phyloP scores from a whole-genome alignment of 495 filamentous ascomycete species.

The Aspergillus mulundensis region DNA sequence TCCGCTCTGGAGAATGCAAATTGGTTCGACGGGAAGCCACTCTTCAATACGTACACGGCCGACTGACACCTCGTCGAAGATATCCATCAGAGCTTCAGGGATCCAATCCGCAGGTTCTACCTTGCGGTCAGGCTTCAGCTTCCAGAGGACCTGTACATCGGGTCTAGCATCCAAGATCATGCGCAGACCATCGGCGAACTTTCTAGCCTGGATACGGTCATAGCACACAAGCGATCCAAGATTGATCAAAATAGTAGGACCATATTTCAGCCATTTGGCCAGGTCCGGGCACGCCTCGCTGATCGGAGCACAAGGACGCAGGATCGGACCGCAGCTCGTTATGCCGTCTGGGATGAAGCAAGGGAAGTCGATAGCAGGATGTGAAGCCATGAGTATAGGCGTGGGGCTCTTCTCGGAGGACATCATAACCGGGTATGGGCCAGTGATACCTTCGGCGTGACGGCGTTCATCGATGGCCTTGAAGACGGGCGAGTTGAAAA shows the following conservation, averaged over 20 bases:
- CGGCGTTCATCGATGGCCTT: slow-evolving; percentile 13
- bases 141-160: slow-evolving; percentile 42
- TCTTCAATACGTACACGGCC: slow-evolving; percentile 25
- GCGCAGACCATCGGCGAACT: slow-evolving; percentile 34
- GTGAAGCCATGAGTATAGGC: slow-evolving; percentile 9
- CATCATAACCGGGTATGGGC: slow-evolving; percentile 5
- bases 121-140: slow-evolving; percentile 21
- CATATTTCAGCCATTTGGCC: slow-evolving; percentile 27
- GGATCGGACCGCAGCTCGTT: slow-evolving; percentile 21
- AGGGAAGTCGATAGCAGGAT: slow-evolving; percentile 16
- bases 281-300: slow-evolving; percentile 26
- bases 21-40: slow-evolving; percentile 38
- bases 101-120: not conserved
- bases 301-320: slow-evolving; percentile 15
- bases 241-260: slow-evolving; percentile 38
- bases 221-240: slow-evolving; percentile 25
- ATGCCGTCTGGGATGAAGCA: slow-evolving; percentile 10
- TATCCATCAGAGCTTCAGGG: not conserved
- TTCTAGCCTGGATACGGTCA: slow-evolving; percentile 10
- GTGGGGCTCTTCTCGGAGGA: not conserved
- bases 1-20: slow-evolving; percentile 31
- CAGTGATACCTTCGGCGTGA: slow-evolving; percentile 12
- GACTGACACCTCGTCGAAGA: not conserved
- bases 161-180: slow-evolving; percentile 21
- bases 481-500: not conserved